Conservation (phyloP, 768 basidiomycete genomes). For the Clitopilus hobsonii region DNA sequence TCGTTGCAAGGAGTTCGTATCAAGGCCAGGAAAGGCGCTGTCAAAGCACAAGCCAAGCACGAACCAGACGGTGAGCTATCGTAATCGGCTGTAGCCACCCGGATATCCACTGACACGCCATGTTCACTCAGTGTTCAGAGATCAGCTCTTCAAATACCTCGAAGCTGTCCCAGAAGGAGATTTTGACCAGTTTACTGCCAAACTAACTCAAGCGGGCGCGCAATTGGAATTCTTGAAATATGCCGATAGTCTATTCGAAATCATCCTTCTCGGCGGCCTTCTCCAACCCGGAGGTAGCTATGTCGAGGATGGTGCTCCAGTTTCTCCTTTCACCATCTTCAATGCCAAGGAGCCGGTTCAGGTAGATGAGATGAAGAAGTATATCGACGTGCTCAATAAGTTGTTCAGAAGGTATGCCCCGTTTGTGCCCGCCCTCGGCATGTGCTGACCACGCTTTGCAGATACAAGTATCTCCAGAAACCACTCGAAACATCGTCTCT, state of each 20-base stretch:
- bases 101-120: conserved; percentile 6
- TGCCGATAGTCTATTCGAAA: conserved; percentile 94
- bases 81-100: neutral
- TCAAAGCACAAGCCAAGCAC: conserved; percentile 92
- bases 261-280: conserved; percentile 92
- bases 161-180: conserved; percentile 77
- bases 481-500: conserved; percentile 86
- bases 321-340: conserved; percentile 86
- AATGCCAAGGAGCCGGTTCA: conserved; percentile 75
- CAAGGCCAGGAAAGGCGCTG: conserved; percentile 89
- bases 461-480: conserved; percentile 99
- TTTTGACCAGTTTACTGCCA: conserved; percentile 77
- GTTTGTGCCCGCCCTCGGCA: conserved; percentile 1
- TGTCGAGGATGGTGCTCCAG: conserved; percentile 80
- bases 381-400: conserved; percentile 92
- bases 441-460: conserved; percentile 24
- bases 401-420: conserved; percentile 84
- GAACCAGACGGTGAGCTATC: conserved; percentile 63
- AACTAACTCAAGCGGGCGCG: conserved; percentile 87
- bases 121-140: conserved; percentile 70
- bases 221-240: conserved; percentile 96
- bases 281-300: conserved; percentile 94
- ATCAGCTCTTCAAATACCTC: conserved; percentile 88
- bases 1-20: conserved; percentile 90
- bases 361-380: conserved; percentile 85